phyloP scores from a whole-genome alignment of 1,284 basidiomycete species.

The Marasmius oreades region DNA sequence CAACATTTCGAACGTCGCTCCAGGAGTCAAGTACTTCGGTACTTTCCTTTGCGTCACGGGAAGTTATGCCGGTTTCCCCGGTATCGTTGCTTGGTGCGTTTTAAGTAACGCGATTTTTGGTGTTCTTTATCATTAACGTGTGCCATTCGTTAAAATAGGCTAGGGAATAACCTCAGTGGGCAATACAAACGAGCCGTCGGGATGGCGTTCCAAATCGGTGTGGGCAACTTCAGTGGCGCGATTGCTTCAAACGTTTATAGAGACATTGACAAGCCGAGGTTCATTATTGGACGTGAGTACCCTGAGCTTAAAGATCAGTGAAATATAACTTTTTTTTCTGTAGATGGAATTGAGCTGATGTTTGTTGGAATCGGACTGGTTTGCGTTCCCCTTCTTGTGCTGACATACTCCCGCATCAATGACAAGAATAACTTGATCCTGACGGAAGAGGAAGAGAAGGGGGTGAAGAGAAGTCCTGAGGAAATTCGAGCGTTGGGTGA shows the following conservation, averaged over 20 bases:
- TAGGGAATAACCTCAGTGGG: constrained; percentile 58
- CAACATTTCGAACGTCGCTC: constrained; percentile 44
- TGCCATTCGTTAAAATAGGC: too few species aligned
- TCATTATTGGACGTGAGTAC: constrained; percentile 54
- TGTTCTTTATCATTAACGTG: too few species aligned
- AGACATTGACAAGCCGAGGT: constrained; percentile 54
- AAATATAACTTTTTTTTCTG: background rate
- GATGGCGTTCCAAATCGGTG: constrained; percentile 61
- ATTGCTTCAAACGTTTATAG: constrained; percentile 63
- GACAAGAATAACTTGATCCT: constrained; percentile 34
- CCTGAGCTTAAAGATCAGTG: background rate
- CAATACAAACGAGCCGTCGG: constrained; percentile 66
- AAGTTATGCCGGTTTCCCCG: constrained; percentile 59
- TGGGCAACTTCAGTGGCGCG: constrained; percentile 54
- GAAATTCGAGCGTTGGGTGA: constrained; percentile 56
- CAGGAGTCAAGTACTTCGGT: constrained; percentile 61
- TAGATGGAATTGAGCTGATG: constrained; percentile 66
- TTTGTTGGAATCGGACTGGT: constrained; percentile 65
- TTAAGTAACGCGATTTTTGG: background rate
- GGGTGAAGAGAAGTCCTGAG: constrained; percentile 30
- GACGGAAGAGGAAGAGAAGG: constrained; percentile 28
- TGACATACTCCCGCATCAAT: constrained; percentile 57
- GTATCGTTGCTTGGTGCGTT: constrained; percentile 60
- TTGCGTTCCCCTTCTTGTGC: constrained; percentile 42
- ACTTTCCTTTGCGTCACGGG: constrained; percentile 62